A percentile compares a stretch with the other conserved stretches of the same genome.
These are phyloP conservation scores for Ceriops decandra DNA, from an alignment of 345 rosid species.

Conservation along the genomic window DNA sequence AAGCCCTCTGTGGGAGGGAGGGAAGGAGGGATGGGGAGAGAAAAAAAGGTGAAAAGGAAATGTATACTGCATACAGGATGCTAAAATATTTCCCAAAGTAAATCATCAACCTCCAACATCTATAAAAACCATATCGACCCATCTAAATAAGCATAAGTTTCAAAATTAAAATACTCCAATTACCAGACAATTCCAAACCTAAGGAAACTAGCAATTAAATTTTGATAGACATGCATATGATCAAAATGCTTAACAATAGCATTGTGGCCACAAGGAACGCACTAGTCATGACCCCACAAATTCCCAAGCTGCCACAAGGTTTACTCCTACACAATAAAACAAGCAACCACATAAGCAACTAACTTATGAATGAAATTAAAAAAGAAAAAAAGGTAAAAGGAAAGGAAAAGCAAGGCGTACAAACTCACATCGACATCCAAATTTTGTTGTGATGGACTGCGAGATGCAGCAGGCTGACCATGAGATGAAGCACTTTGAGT, in stretches of 20 bases:
- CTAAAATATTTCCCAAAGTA: conserved; percentile 8
- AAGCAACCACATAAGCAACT: conserved; percentile 16
- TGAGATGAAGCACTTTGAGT: conserved; percentile 43
- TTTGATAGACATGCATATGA: conserved; percentile 26
- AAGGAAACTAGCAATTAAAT: conserved; percentile 30
- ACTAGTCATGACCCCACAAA: conserved; percentile 19
- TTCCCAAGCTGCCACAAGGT: conserved; percentile 11
- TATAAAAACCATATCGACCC: conserved; percentile 16
- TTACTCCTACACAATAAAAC: conserved; percentile 51
- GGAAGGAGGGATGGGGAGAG: not conserved
- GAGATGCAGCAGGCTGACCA: conserved; percentile 33
- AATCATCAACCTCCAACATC: conserved; percentile 17
- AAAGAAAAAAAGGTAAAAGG: not conserved
- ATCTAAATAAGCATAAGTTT: conserved; percentile 18
- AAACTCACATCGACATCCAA: conserved; percentile 41
- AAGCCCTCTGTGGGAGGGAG: not conserved
- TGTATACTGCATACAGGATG: conserved; percentile 3
- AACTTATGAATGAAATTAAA: not conserved
- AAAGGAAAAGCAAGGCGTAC: not conserved
- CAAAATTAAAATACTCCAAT: conserved; percentile 29
- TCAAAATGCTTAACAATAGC: conserved; percentile 14
- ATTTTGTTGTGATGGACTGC: conserved; percentile 42
- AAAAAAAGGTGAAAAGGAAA: not conserved
- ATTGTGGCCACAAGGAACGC: conserved; percentile 29
- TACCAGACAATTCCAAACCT: conserved; percentile 28